Percentiles rank a stretch among this genome's conserved stretches.
Conservation (phyloP, 129 eudicot species). For the Glebionis coronaria region DNA sequence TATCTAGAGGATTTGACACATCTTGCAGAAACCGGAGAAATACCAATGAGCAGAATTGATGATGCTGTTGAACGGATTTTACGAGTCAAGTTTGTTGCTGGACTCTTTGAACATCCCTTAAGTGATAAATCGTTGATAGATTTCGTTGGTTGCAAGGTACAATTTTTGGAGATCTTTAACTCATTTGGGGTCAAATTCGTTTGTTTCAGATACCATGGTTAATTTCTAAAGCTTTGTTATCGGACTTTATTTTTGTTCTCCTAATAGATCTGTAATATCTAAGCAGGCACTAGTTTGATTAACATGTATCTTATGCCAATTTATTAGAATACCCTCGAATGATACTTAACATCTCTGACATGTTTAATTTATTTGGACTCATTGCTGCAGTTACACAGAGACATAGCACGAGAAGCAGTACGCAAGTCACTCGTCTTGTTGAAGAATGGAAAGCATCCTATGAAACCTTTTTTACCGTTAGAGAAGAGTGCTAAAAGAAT, state of each 20-base stretch:
- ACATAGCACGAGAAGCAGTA: conserved; percentile 88
- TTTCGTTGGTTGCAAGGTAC: conserved; percentile 73
- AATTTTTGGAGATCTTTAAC: conserved; percentile 5
- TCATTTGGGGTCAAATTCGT: no score
- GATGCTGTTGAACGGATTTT: conserved; percentile 77
- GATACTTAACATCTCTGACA: neutral
- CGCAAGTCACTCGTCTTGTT: conserved; percentile 20
- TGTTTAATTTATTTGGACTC: conserved; percentile 9
- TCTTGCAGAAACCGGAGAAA: conserved; percentile 62
- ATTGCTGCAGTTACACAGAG: conserved; percentile 60
- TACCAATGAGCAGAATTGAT: conserved; percentile 61
- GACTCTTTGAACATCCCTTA: conserved; percentile 69
- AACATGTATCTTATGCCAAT: no score
- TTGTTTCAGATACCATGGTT: no score
- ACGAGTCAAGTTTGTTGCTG: conserved; percentile 71
- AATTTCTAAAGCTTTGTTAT: no score
- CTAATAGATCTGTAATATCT: conserved; percentile 18
- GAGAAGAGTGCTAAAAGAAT: conserved; percentile 28
- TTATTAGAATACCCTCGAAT: no score
- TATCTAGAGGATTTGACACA: conserved; percentile 52
- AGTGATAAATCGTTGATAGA: conserved; percentile 67
- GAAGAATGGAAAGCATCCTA: conserved; percentile 32
- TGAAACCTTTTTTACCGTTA: conserved; percentile 27
- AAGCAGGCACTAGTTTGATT: no score
- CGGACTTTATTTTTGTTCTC: neutral